These are phyloP conservation scores for Trichoderma sp. DNA, from an alignment of 2,329 filamentous ascomycete species.

Conservation along the genomic window DNA sequence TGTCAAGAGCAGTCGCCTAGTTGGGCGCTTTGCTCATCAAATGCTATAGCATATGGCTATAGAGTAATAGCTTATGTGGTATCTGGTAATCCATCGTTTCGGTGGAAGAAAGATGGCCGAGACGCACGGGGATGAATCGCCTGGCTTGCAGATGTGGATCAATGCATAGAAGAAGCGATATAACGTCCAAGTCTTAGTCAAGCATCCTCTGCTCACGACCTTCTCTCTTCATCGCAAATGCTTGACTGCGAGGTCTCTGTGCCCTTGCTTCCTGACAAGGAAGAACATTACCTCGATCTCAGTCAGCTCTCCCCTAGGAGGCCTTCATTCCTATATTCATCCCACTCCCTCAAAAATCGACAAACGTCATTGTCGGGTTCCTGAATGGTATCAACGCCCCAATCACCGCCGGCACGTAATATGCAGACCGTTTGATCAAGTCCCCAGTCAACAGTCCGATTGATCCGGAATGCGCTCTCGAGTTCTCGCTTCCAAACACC, in stretches of 20 bases:
- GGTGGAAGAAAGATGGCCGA: too few relatives aligned
- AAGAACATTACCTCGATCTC: not conserved
- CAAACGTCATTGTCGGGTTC: constrained; percentile 35
- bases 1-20: not conserved
- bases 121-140: too few relatives aligned
- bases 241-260: not conserved
- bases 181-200: not conserved
- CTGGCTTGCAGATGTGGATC: not conserved
- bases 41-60: not conserved
- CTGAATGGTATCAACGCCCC: constrained; percentile 42
- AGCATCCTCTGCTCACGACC: not conserved
- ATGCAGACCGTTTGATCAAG: constrained; percentile 35
- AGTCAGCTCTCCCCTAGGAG: not conserved
- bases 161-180: not conserved
- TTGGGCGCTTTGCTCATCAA: not conserved
- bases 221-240: not conserved
- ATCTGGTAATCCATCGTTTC: too few relatives aligned
- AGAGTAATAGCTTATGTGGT: not conserved
- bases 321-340: not conserved
- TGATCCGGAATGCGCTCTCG: constrained; percentile 39
- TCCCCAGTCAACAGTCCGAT: constrained; percentile 41
- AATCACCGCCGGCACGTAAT: constrained; percentile 40
- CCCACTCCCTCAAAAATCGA: not conserved
- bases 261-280: not conserved
- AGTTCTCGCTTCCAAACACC: constrained; percentile 37